Evolutionary conservation across 306 rosid species (phyloP).

Genomic region (Castanea mollissima): DNA sequence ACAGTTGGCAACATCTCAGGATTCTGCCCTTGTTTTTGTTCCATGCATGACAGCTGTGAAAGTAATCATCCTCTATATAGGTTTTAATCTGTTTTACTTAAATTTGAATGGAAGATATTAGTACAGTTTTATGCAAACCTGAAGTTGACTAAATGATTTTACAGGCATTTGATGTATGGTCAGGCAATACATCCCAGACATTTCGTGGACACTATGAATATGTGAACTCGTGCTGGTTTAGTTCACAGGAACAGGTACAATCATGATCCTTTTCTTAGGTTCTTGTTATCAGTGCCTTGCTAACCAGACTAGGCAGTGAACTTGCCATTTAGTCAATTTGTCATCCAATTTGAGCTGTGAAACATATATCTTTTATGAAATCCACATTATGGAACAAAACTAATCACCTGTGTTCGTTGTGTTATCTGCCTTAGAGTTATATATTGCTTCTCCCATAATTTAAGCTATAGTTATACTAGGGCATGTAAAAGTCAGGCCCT

Average conservation of each 20-base stretch:
- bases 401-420: neutral
- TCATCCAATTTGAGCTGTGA: conserved; percentile 12
- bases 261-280: conserved; percentile 11
- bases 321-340: neutral
- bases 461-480: neutral
- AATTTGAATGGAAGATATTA: conserved; percentile 7
- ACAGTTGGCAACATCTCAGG: conserved; percentile 81
- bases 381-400: conserved; percentile 17
- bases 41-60: conserved; percentile 95
- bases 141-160: conserved; percentile 29
- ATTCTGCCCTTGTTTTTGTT: conserved; percentile 68
- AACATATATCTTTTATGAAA: conserved; percentile 10
- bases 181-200: conserved; percentile 60
- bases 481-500: neutral
- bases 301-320: conserved; percentile 5
- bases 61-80: conserved; percentile 31
- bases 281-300: conserved; percentile 7
- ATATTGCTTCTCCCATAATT: neutral
- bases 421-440: neutral
- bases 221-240: conserved; percentile 86
- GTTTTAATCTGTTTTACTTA: conserved; percentile 14
- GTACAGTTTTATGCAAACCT: conserved; percentile 20
- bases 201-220: conserved; percentile 82
- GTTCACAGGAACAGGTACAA: conserved; percentile 74
- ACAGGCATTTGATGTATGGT: conserved; percentile 88